phyloP scores from a whole-genome alignment of 148 eudicot genomes.

The Vaccinium macrocarpon region DNA sequence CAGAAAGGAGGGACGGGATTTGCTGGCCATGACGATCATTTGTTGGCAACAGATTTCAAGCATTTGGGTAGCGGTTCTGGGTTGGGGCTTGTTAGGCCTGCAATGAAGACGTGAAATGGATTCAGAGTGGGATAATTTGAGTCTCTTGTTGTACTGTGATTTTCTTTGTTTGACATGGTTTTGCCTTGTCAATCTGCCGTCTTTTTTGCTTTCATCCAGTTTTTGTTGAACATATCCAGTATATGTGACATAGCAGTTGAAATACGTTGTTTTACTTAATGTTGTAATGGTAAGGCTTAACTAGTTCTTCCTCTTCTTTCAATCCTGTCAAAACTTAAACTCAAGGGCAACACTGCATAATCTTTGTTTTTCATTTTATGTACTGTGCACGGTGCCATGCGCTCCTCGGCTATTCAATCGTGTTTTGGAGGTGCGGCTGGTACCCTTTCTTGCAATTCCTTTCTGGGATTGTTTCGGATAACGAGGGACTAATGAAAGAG shows the following conservation, averaged over 20 bases:
- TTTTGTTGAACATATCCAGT: neutral
- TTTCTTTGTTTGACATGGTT: neutral
- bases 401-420: too few species aligned
- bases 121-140: neutral
- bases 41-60: slow-evolving; percentile 85
- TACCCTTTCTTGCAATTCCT: too few species aligned
- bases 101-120: slow-evolving; percentile 67
- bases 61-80: slow-evolving; percentile 92
- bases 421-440: too few species aligned
- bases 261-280: neutral
- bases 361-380: too few species aligned
- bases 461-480: too few species aligned
- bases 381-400: too few species aligned
- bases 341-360: neutral
- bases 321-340: neutral
- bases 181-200: neutral
- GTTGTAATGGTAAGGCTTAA: neutral
- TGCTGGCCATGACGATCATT: slow-evolving; percentile 75
- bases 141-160: slow-evolving; percentile 2
- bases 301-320: neutral
- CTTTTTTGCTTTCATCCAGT: neutral
- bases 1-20: slow-evolving; percentile 94
- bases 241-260: neutral
- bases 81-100: slow-evolving; percentile 86
- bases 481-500: too few species aligned